phyloP scores from a whole-genome alignment of 2,329 filamentous ascomycete genomes.

The Helotiales sp. region DNA sequence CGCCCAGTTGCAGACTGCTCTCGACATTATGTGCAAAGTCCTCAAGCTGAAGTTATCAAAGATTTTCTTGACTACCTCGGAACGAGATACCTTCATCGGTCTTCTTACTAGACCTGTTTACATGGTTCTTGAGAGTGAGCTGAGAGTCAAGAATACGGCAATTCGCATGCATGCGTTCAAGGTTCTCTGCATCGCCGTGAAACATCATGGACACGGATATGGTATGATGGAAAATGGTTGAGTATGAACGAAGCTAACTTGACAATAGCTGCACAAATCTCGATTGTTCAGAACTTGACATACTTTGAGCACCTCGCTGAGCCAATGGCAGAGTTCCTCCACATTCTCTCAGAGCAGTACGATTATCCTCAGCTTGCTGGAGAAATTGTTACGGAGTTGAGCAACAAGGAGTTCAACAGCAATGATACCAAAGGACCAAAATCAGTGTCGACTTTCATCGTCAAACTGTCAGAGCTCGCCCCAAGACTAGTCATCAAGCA shows the following conservation, averaged over 20 bases:
- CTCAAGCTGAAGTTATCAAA: constrained; percentile 88
- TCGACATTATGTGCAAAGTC: constrained; percentile 95
- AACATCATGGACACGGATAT: constrained; percentile 96
- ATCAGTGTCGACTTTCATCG: constrained; percentile 90
- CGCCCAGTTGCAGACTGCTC: constrained; percentile 79
- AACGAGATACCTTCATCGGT: constrained; percentile 91
- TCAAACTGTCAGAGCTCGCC: constrained; percentile 88
- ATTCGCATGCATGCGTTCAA: constrained; percentile 98
- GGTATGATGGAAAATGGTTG: constrained; percentile 54
- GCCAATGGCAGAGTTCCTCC: constrained; percentile 97
- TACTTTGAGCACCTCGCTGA: constrained; percentile 99
- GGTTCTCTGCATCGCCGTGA: constrained; percentile 92
- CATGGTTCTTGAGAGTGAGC: constrained; percentile 90
- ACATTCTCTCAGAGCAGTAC: constrained; percentile 95
- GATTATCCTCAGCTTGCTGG: constrained; percentile 95
- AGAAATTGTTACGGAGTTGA: constrained; percentile 89
- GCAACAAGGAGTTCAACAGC: constrained; percentile 96
- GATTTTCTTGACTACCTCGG: constrained; percentile 94
- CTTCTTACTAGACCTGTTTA: constrained; percentile 92
- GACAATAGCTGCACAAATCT: constrained; percentile 83
- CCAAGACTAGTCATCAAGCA: constrained; percentile 95
- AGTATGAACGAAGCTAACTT: constrained; percentile 29
- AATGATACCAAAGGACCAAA: constrained; percentile 96
- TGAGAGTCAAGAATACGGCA: constrained; percentile 81
- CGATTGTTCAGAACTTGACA: constrained; percentile 94